Evolutionary conservation across 768 basidiomycete species (phyloP).

Genomic region (Ramaria rubella): DNA sequence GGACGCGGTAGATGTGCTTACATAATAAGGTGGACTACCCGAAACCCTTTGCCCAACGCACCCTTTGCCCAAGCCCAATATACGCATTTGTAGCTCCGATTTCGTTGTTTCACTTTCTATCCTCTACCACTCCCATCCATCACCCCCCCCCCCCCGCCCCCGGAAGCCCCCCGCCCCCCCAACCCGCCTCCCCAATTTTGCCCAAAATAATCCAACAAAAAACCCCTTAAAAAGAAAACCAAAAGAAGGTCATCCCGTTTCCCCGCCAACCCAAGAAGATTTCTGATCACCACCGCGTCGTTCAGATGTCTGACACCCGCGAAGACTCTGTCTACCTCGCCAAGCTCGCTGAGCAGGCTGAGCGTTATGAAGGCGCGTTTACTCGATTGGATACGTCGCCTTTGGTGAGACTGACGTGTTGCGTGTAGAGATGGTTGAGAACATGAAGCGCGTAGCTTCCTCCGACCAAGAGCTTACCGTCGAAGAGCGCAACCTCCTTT

Average conservation of each 20-base stretch:
- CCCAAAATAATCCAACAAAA: background rate
- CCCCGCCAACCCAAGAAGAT: background rate
- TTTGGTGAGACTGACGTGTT: background rate
- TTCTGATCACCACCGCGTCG: background rate
- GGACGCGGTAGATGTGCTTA: background rate
- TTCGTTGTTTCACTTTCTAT: constrained; percentile 1
- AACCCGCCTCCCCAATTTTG: background rate
- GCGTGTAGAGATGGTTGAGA: constrained; percentile 87
- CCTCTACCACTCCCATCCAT: constrained; percentile 6
- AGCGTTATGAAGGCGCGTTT: constrained; percentile 89
- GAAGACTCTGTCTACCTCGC: constrained; percentile 99
- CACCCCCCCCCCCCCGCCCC: background rate
- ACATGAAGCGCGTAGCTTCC: constrained; percentile 98
- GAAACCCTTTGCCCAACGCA: constrained; percentile 9
- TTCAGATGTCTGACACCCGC: constrained; percentile 67
- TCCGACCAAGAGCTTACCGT: constrained; percentile 98
- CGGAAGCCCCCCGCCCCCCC: background rate
- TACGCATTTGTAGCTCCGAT: constrained; percentile 9
- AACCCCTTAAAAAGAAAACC: background rate
- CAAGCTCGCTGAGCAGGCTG: constrained; percentile 99
- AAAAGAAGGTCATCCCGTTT: background rate
- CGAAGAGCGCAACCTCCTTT: constrained; percentile 96
- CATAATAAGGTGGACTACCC: background rate
- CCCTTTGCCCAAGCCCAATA: constrained; percentile 13
- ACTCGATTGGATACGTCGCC: constrained; percentile 11